Conservation (phyloP, 805 yeast genomes). For the Yamadazyma paraphyllophila region DNA sequence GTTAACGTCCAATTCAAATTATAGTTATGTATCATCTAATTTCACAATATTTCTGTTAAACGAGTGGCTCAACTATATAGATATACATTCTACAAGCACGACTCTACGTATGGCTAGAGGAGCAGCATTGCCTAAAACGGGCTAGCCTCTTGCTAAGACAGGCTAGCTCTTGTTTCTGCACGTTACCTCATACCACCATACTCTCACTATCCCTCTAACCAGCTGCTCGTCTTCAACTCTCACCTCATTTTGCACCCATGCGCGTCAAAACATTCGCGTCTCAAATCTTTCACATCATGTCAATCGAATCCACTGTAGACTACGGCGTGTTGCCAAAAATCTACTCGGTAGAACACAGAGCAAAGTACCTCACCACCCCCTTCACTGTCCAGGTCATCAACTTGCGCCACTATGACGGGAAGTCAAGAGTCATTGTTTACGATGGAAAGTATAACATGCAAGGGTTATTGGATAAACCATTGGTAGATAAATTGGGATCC, state of each 20-base stretch:
- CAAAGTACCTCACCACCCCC: slow-evolving; percentile 19
- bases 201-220: no score
- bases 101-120: no score
- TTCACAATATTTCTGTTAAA: no score
- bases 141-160: no score
- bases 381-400: slow-evolving; percentile 35
- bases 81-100: no score
- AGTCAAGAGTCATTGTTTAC: slow-evolving; percentile 35
- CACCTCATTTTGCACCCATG: not conserved
- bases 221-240: no score
- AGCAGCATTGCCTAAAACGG: no score
- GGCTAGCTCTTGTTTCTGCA: no score
- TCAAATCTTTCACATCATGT: slow-evolving; percentile 6
- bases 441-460: slow-evolving; percentile 40
- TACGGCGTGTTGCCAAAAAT: slow-evolving; percentile 12
- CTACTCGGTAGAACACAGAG: slow-evolving; percentile 12
- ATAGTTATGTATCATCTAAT: slow-evolving; percentile 1
- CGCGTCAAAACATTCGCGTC: slow-evolving; percentile 4
- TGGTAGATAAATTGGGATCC: slow-evolving; percentile 38
- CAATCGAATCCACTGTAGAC: slow-evolving; percentile 8
- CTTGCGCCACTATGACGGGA: slow-evolving; percentile 26
- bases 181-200: no score
- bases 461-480: slow-evolving; percentile 40
- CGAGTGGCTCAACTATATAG: no score
- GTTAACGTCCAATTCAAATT: slow-evolving; percentile 30